A percentile compares a stretch with the other conserved stretches of the same genome.
Evolutionary conservation across 306 rosid genomes (phyloP).

Genomic region (Lathyrus oleraceus): DNA sequence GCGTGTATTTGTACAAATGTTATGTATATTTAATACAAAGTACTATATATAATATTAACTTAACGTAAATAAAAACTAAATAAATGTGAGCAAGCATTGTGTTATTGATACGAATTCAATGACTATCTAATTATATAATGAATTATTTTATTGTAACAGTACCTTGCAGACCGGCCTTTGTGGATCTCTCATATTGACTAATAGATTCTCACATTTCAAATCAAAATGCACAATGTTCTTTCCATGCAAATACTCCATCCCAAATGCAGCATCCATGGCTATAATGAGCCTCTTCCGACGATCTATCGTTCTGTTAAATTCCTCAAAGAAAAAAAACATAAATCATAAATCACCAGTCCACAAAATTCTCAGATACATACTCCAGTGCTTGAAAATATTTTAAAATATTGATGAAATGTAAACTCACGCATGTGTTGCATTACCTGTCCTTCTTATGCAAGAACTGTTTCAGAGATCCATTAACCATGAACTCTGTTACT

Average conservation of each 20-base stretch:
- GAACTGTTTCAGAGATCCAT: slow-evolving; percentile 98
- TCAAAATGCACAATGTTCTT: slow-evolving; percentile 97
- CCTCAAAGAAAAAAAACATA: slow-evolving; percentile 37
- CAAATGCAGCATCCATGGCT: slow-evolving; percentile 99
- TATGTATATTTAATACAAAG: too few species aligned
- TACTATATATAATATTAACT: too few species aligned
- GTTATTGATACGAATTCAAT: too few species aligned
- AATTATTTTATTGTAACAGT: slow-evolving; percentile 6
- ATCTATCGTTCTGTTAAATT: slow-evolving; percentile 82
- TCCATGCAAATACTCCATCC: slow-evolving; percentile 98
- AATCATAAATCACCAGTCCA: slow-evolving; percentile 12
- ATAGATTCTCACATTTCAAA: slow-evolving; percentile 93
- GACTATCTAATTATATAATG: not conserved
- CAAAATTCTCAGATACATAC: slow-evolving; percentile 8
- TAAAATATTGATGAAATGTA: not conserved
- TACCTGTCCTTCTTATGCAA: slow-evolving; percentile 99
- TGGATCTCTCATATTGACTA: slow-evolving; percentile 98
- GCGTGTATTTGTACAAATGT: too few species aligned
- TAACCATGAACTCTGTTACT: slow-evolving; percentile 96
- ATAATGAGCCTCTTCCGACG: slow-evolving; percentile 98
- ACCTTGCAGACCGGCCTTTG: slow-evolving; percentile 99
- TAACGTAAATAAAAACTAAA: too few species aligned
- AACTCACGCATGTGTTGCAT: slow-evolving; percentile 1
- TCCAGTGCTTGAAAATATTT: too few species aligned
- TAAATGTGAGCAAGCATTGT: too few species aligned